Evolutionary conservation across 768 basidiomycete species (phyloP), one percentile per base, ranked within the genome.

Genomic region (Imleria badia): DNA sequence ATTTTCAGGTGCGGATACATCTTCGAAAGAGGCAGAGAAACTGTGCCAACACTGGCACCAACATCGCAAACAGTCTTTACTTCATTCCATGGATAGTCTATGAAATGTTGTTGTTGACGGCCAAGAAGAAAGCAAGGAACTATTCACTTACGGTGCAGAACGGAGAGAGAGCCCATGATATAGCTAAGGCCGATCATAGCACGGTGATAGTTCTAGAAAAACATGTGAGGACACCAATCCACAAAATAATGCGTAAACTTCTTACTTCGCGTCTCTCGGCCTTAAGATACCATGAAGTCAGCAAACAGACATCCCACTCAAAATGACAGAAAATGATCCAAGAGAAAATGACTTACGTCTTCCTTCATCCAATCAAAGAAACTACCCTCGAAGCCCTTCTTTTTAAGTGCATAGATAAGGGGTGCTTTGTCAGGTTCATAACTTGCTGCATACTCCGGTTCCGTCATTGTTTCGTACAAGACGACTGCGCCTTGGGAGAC

Each of bases 11-110:
- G 65, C 7, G 69, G 69, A 45, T 60, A 59, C 40, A 51, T 58
- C 51, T 57, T 71, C 5, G 65, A 48, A 45, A 71, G 61, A 19
- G 65, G 61, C 1, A 63, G 31, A 39, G 71, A 69, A n/a, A 71
- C 51, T 2, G 64, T 60, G 6, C 70, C 70, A 6, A 66, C 26
- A n/a, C 70, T 64, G 12, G 69, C 61, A 6, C 70, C 70, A 20
- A 71, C 54, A 45, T 71, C 70, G 12, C 66, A 65, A 33, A 73
- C 53, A 10, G 63, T 62, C 30, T 60, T 52, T 23, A 62, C 52
- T 46, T 55, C 58, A 52, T 59, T 33, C 72, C 72, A 58, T 29
- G 66, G 60, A 57, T 63, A 58, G 40, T 69, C 63, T 70, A 20
- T 6, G 7, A 33, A 54, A 22, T 11, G 17, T 43, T 17, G n/a